Evolutionary conservation across 2,329 filamentous ascomycete genomes (phyloP).

Genomic region (Aspergillus nomiae): DNA sequence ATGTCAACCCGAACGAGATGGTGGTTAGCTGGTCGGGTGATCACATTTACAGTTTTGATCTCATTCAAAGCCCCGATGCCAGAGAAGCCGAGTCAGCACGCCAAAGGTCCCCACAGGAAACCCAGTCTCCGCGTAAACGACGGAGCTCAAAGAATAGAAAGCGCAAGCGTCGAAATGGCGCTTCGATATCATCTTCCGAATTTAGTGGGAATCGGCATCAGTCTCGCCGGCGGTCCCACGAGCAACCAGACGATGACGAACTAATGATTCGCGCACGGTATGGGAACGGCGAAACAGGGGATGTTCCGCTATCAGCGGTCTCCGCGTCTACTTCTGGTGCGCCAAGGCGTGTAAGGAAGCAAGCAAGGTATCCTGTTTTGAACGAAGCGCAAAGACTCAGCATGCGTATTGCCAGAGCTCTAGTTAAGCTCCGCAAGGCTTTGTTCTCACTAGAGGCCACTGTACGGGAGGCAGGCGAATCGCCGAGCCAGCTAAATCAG

Average conservation of each 20-base stretch:
- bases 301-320: constrained; percentile 53
- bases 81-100: constrained; percentile 41
- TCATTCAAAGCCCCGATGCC: constrained; percentile 60
- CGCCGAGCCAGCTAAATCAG: constrained; percentile 28
- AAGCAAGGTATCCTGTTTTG: constrained; percentile 49
- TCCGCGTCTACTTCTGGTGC: constrained; percentile 26
- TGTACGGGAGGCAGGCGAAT: constrained; percentile 32
- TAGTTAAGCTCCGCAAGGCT: constrained; percentile 57
- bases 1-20: constrained; percentile 68
- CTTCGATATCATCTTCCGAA: constrained; percentile 46
- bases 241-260: constrained; percentile 41
- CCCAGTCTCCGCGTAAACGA: constrained; percentile 31
- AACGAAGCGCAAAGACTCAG: constrained; percentile 56
- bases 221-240: constrained; percentile 50
- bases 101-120: constrained; percentile 27
- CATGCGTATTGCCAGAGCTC: constrained; percentile 57
- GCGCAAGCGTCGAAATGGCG: constrained; percentile 57
- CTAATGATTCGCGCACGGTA: constrained; percentile 60
- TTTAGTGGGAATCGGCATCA: constrained; percentile 49
- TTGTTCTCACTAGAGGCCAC: constrained; percentile 55
- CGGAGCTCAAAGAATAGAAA: constrained; percentile 51
- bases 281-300: constrained; percentile 61
- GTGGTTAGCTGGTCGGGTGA: constrained; percentile 70
- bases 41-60: constrained; percentile 67
- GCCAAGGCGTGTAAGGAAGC: constrained; percentile 36